These are phyloP conservation scores for Peniophora sp. DNA, from an alignment of 1,284 basidiomycete species.

Conservation along the genomic window DNA sequence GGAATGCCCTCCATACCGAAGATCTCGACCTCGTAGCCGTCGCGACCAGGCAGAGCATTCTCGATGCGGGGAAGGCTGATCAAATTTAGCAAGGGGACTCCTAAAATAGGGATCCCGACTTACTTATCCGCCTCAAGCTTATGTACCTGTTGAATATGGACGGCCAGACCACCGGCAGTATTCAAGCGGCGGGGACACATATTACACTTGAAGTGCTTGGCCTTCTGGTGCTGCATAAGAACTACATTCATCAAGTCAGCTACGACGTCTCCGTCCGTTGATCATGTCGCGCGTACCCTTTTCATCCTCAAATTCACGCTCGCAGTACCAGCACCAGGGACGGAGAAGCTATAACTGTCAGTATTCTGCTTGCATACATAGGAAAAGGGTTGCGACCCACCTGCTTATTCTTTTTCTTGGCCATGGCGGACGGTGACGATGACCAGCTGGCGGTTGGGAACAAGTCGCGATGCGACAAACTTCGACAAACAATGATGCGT, in stretches of 20 bases:
- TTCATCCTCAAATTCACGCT: slow-evolving; percentile 97
- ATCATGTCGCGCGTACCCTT: slow-evolving; percentile 51
- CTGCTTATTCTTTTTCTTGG: slow-evolving; percentile 79
- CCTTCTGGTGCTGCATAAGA: slow-evolving; percentile 98
- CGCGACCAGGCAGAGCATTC: slow-evolving; percentile 92
- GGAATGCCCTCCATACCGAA: slow-evolving; percentile 99
- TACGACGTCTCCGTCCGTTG: too few species aligned
- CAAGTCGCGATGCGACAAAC: not conserved
- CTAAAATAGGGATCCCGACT: slow-evolving; percentile 18
- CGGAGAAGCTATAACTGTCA: slow-evolving; percentile 57
- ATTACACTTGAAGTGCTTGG: slow-evolving; percentile 97
- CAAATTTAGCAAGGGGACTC: slow-evolving; percentile 8
- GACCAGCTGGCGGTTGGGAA: not conserved
- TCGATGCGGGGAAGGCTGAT: slow-evolving; percentile 76
- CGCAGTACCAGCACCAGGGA: slow-evolving; percentile 99
- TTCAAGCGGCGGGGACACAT: slow-evolving; percentile 94
- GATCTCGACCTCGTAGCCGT: slow-evolving; percentile 98
- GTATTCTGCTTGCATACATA: slow-evolving; percentile 1
- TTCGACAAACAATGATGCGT: too few species aligned
- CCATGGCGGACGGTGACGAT: slow-evolving; percentile 35
- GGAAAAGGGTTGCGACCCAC: slow-evolving; percentile 23
- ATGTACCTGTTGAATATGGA: slow-evolving; percentile 98
- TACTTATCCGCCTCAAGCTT: slow-evolving; percentile 96
- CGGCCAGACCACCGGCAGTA: slow-evolving; percentile 96
- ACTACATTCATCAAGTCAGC: slow-evolving; percentile 44